phyloP scores from a whole-genome alignment of 176 grass and related monocot genomes.

The Oryza coarctata region DNA sequence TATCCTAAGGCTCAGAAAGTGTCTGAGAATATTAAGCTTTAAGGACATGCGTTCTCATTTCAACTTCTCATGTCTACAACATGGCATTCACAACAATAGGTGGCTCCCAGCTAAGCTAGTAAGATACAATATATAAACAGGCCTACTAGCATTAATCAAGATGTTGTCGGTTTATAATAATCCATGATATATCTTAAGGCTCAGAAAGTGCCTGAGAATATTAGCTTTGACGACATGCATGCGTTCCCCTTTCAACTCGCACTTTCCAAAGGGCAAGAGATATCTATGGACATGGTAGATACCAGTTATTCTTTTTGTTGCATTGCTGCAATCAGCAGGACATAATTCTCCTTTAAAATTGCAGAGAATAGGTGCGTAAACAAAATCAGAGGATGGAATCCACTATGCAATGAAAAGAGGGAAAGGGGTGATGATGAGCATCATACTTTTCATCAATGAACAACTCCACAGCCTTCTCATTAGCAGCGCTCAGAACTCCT shows the following conservation, averaged over 20 bases:
- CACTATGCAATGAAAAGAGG: not conserved
- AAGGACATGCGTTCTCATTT: conserved; percentile 25
- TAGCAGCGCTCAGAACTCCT: conserved; percentile 95
- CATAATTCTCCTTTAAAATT: conserved; percentile 7
- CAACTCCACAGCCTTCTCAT: conserved; percentile 98
- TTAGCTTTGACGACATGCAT: conserved; percentile 28
- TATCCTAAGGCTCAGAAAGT: conserved; percentile 16
- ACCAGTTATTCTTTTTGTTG: not conserved
- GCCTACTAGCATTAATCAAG: conserved; percentile 18
- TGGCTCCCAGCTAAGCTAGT: not conserved
- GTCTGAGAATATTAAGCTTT: conserved; percentile 32
- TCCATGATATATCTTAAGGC: not conserved
- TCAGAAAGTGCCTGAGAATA: conserved; percentile 31
- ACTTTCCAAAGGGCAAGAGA: conserved; percentile 24
- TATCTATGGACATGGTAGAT: conserved; percentile 22
- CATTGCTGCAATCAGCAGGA: conserved; percentile 3
- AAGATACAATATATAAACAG: not conserved
- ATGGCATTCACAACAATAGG: not conserved
- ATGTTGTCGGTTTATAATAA: conserved; percentile 14
- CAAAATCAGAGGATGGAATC: conserved; percentile 21
- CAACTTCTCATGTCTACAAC: not conserved
- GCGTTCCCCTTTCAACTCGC: conserved; percentile 26
- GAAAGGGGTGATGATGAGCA: conserved; percentile 8
- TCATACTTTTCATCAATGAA: conserved; percentile 92
- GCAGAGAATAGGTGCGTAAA: conserved; percentile 33